These are phyloP conservation scores for Thermothielavioides terrestris DNA, from an alignment of 495 filamentous ascomycete genomes.

Conservation along the genomic window DNA sequence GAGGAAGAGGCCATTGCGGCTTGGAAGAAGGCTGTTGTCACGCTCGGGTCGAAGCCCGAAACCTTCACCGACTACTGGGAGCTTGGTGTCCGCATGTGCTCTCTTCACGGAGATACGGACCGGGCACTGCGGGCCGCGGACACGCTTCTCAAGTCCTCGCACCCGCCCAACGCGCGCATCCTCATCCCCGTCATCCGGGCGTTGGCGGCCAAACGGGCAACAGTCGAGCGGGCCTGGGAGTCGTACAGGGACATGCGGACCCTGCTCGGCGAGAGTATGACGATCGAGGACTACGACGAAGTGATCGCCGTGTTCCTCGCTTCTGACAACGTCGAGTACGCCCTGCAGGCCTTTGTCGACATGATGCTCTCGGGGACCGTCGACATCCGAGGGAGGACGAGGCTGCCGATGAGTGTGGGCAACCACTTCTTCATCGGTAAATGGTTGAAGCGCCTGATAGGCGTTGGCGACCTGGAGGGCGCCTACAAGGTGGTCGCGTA, in stretches of 20 bases:
- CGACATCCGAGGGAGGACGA: slow-evolving; percentile 33
- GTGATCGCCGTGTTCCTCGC: slow-evolving; percentile 56
- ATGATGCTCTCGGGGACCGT: slow-evolving; percentile 64
- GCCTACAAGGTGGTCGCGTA: slow-evolving; percentile 58
- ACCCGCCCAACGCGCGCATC: slow-evolving; percentile 45
- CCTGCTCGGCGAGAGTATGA: slow-evolving; percentile 52
- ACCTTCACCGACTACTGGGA: slow-evolving; percentile 52
- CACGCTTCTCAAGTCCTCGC: slow-evolving; percentile 45
- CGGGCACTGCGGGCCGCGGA: slow-evolving; percentile 55
- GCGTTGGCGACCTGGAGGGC: slow-evolving; percentile 58
- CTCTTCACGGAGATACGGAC: slow-evolving; percentile 49
- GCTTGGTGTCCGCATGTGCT: slow-evolving; percentile 61
- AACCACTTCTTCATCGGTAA: slow-evolving; percentile 75
- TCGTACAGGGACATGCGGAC: slow-evolving; percentile 55
- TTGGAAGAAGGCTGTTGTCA: slow-evolving; percentile 52
- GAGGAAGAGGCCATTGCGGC: slow-evolving; percentile 51
- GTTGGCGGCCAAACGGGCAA: slow-evolving; percentile 26
- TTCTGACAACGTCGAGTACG: slow-evolving; percentile 50
- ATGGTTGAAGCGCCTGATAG: slow-evolving; percentile 74
- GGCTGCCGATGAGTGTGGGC: slow-evolving; percentile 52
- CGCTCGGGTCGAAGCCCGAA: slow-evolving; percentile 45
- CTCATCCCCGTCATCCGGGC: slow-evolving; percentile 58
- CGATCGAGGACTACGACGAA: slow-evolving; percentile 65
- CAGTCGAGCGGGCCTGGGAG: slow-evolving; percentile 52
- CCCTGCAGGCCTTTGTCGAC: slow-evolving; percentile 67